phyloP scores from a whole-genome alignment of 2,329 filamentous ascomycete genomes.

The Tolypocladium inflatum region DNA sequence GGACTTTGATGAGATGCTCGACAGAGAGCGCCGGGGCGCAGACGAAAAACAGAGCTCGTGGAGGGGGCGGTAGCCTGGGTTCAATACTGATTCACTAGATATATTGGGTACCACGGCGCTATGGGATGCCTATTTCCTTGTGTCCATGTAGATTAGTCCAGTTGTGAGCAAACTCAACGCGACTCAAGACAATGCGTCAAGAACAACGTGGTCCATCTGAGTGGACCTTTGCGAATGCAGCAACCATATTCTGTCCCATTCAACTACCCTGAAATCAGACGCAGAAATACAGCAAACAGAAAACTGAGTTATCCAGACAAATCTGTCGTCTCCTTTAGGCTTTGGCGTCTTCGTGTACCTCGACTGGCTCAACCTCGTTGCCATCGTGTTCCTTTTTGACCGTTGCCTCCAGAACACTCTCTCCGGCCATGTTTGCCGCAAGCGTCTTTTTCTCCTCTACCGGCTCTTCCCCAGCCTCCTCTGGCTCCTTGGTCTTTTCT shows the following conservation, averaged over 20 bases:
- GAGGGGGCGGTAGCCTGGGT: slow-evolving; percentile 9
- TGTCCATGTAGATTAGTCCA: not conserved
- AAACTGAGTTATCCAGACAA: not conserved
- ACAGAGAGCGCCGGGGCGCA: slow-evolving; percentile 28
- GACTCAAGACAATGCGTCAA: not conserved
- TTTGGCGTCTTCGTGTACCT: slow-evolving; percentile 24
- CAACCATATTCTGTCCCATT: not conserved
- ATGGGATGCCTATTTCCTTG: not conserved
- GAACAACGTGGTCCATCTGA: not conserved
- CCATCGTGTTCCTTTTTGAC: slow-evolving; percentile 24
- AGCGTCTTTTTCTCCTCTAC: slow-evolving; percentile 23
- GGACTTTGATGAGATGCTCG: slow-evolving; percentile 40
- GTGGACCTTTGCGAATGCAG: not conserved
- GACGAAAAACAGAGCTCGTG: slow-evolving; percentile 18
- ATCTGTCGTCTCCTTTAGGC: slow-evolving; percentile 8
- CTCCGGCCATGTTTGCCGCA: slow-evolving; percentile 32
- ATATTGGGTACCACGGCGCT: not conserved
- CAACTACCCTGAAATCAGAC: not conserved
- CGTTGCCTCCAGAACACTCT: slow-evolving; percentile 29
- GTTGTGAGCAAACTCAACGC: not conserved
- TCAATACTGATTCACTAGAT: not conserved
- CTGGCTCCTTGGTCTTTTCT: not conserved
- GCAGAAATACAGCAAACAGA: not conserved
- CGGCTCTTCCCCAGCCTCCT: not conserved
- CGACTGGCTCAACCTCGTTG: slow-evolving; percentile 22